These are phyloP conservation scores for Leccinum arenicola DNA, from an alignment of 768 basidiomycete species.

Conservation along the genomic window DNA sequence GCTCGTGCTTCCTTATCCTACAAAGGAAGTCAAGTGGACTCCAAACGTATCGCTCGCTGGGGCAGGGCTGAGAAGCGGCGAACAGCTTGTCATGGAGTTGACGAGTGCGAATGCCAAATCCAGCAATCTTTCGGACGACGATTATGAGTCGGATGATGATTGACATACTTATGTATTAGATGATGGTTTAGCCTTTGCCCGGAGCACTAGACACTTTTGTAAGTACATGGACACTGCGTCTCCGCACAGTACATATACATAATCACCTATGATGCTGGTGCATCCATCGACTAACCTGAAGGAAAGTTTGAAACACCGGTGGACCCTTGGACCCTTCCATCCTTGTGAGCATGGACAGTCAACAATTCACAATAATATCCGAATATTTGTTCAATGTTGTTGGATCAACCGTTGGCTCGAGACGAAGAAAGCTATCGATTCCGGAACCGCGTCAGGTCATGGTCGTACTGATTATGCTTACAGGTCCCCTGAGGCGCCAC, in stretches of 20 bases:
- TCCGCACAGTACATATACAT: neutral
- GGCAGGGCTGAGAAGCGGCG: constrained; percentile 50
- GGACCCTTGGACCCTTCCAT: neutral
- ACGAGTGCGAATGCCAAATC: constrained; percentile 14
- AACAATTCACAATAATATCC: neutral
- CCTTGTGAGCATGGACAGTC: neutral
- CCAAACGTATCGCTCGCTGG: constrained; percentile 24
- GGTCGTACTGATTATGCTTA: neutral
- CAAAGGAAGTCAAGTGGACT: constrained; percentile 57
- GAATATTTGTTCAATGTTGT: neutral
- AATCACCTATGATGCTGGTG: neutral
- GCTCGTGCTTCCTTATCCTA: constrained; percentile 67
- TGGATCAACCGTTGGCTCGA: no score
- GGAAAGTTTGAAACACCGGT: neutral
- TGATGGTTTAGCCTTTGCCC: neutral
- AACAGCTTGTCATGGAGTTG: constrained; percentile 65
- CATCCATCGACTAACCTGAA: neutral
- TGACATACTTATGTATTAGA: constrained; percentile 5
- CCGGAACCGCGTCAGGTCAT: neutral
- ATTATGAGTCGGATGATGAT: constrained; percentile 54
- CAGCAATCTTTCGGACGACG: constrained; percentile 45
- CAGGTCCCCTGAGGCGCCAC: neutral
- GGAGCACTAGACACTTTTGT: neutral
- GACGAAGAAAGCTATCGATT: neutral
- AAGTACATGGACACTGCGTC: neutral